Evolutionary conservation across 495 filamentous ascomycete genomes (phyloP).

Genomic region (Trichoderma erinaceum): DNA sequence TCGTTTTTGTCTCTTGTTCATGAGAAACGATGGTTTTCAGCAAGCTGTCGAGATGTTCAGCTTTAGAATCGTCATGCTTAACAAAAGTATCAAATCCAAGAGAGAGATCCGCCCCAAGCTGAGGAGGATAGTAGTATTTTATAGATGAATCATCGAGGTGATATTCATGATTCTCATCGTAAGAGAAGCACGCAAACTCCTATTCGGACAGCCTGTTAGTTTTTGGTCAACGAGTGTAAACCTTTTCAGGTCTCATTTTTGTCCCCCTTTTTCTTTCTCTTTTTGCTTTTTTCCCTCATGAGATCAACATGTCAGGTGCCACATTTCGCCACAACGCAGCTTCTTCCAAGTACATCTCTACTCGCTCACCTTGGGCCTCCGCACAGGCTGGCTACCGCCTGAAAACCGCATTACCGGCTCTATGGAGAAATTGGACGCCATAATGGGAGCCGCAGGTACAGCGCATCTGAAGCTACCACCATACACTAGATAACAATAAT

Average conservation of each 20-base stretch:
- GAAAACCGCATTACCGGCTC: slow-evolving; percentile 57
- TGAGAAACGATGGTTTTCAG: slow-evolving; percentile 66
- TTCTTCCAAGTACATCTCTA: neutral
- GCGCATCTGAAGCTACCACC: neutral
- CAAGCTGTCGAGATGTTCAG: slow-evolving; percentile 85
- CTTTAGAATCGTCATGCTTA: slow-evolving; percentile 70
- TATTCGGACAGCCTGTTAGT: slow-evolving; percentile 23
- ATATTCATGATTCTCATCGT: slow-evolving; percentile 73
- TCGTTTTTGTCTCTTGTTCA: slow-evolving; percentile 60
- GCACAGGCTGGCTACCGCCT: slow-evolving; percentile 54
- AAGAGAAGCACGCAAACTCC: slow-evolving; percentile 90
- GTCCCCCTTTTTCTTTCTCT: too few relatives aligned
- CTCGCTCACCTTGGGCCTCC: slow-evolving; percentile 52
- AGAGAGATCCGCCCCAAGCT: slow-evolving; percentile 63
- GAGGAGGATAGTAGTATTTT: slow-evolving; percentile 80
- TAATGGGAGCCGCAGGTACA: neutral
- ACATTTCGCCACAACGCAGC: neutral
- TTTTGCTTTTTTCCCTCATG: neutral
- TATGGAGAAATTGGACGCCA: slow-evolving; percentile 45
- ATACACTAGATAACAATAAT: neutral
- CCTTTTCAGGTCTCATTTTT: too few relatives aligned
- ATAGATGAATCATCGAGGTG: slow-evolving; percentile 70
- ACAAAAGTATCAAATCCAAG: slow-evolving; percentile 76
- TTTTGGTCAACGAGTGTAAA: too few relatives aligned
- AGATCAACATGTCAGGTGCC: neutral